Evolutionary conservation across 768 basidiomycete species (phyloP).

Genomic region (Leucosporidium scottii): DNA sequence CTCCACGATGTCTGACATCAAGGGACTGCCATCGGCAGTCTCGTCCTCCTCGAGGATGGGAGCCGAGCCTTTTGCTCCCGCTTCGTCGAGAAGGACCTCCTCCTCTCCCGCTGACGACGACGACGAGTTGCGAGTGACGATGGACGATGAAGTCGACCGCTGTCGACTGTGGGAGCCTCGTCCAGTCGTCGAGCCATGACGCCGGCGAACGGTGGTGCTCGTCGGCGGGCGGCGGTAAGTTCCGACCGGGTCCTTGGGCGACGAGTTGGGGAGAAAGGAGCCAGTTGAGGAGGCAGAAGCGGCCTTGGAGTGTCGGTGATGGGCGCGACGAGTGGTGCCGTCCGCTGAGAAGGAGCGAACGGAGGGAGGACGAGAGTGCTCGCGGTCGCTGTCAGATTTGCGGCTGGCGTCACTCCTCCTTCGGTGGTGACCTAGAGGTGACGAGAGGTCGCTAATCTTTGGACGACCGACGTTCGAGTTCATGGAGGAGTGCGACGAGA

Average conservation of each 20-base stretch:
- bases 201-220: conserved; percentile 28
- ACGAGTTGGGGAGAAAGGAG: conserved; percentile 1
- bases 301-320: conserved; percentile 16
- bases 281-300: conserved; percentile 22
- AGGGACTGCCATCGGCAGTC: background rate
- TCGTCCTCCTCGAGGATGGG: background rate
- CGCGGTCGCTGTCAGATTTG: conserved; percentile 55
- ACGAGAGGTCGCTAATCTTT: background rate
- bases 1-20: background rate
- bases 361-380: conserved; percentile 27
- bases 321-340: background rate
- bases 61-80: background rate
- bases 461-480: conserved; percentile 22
- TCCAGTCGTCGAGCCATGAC: conserved; percentile 9
- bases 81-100: background rate
- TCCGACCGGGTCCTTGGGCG: conserved; percentile 7
- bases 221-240: conserved; percentile 32
- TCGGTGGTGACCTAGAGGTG: conserved; percentile 41
- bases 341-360: conserved; percentile 18
- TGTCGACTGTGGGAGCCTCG: conserved; percentile 6
- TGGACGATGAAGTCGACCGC: conserved; percentile 10
- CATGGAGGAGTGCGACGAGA: conserved; percentile 26
- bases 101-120: conserved; percentile 13
- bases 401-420: conserved; percentile 54
- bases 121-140: conserved; percentile 24